A percentile compares a stretch with the other conserved stretches of the same genome.
Evolutionary conservation across 148 eudicot genomes (phyloP).

Genomic region (Polygonum aviculare): DNA sequence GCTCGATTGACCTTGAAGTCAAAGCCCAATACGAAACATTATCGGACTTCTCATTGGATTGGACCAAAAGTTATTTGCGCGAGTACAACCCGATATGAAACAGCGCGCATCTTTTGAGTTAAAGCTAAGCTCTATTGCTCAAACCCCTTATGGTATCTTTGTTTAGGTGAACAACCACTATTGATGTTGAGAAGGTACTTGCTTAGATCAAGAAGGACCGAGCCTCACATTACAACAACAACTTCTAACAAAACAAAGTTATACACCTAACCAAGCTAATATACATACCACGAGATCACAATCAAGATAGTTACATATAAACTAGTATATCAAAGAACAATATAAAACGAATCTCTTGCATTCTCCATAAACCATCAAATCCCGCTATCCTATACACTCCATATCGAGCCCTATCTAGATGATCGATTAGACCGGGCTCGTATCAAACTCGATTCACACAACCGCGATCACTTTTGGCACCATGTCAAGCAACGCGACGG

Average conservation of each 20-base stretch:
- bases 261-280: neutral
- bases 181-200: neutral
- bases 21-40: too few species aligned
- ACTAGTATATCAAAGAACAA: neutral
- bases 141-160: neutral
- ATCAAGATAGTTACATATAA: neutral
- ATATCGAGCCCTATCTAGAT: neutral
- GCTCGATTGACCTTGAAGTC: too few species aligned
- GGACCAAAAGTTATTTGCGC: too few species aligned
- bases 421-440: neutral
- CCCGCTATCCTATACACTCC: constrained; percentile 1
- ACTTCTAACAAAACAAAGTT: neutral
- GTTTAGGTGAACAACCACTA: neutral
- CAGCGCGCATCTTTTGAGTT: neutral
- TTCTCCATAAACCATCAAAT: neutral
- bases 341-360: neutral
- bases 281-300: neutral
- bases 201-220: neutral
- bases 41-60: too few species aligned
- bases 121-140: neutral
- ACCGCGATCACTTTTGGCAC: constrained; percentile 38
- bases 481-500: constrained; percentile 45
- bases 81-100: too few species aligned
- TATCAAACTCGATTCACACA: constrained; percentile 13
- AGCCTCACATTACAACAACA: neutral